Evolutionary conservation across 108 stramenopile genomes (phyloP).

Genomic region (Phaeodactylum tricornutum): DNA sequence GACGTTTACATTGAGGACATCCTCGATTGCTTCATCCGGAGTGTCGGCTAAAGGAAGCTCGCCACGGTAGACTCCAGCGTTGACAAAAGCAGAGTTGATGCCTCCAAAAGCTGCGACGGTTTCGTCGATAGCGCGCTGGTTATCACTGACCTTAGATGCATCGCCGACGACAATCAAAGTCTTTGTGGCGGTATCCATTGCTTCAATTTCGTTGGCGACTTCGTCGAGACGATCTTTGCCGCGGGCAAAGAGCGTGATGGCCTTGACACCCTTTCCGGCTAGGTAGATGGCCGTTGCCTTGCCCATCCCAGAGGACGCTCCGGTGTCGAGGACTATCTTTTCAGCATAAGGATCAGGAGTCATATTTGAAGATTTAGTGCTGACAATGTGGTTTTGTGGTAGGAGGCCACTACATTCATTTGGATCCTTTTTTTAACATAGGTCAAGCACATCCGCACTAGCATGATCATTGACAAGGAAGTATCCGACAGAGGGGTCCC

Average conservation of each 20-base stretch:
- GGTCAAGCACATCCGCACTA: no score
- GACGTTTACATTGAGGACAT: constrained; percentile 1
- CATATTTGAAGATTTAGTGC: no score
- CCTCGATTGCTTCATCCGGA: constrained; percentile 3
- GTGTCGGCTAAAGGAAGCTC: neutral
- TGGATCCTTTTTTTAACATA: no score
- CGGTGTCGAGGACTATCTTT: constrained; percentile 2
- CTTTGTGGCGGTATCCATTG: neutral
- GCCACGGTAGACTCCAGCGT: constrained; percentile 5
- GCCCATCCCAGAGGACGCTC: constrained; percentile 6
- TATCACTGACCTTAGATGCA: neutral
- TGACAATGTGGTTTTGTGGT: no score
- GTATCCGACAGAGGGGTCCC: no score
- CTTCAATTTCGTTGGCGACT: constrained; percentile 3
- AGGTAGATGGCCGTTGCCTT: constrained; percentile 3
- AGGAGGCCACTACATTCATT: no score
- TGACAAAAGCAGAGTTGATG: constrained; percentile 3
- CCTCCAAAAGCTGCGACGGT: constrained; percentile 3
- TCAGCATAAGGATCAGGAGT: neutral
- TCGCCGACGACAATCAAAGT: constrained; percentile 7
- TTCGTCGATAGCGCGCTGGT: constrained; percentile 2
- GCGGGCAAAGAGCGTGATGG: constrained; percentile 5
- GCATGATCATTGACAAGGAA: no score
- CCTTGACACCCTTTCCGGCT: constrained; percentile 6
- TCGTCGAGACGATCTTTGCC: constrained; percentile 3